A percentile compares a stretch with the other conserved stretches of the same genome.
These are phyloP conservation scores for Solanum virginianum DNA, from an alignment of 257 asterid genomes.

Conservation along the genomic window DNA sequence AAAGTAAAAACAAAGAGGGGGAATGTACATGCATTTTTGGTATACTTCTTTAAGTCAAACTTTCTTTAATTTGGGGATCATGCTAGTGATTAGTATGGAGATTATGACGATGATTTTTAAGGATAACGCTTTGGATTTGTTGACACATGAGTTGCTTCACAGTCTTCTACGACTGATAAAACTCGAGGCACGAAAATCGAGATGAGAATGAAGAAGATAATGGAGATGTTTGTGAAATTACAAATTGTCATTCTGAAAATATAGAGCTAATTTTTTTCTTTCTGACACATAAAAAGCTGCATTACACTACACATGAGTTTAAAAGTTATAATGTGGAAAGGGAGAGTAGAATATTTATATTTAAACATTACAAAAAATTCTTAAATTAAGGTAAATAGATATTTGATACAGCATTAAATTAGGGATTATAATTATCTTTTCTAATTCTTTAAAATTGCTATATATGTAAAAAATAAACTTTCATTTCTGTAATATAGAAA, in stretches of 20 bases:
- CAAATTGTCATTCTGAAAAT: neutral
- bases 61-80: neutral
- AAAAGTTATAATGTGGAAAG: too few species aligned
- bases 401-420: too few species aligned
- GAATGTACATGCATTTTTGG: neutral
- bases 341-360: too few species aligned
- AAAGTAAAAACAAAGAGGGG: neutral
- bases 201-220: neutral
- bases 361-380: too few species aligned
- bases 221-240: neutral
- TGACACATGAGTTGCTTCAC: neutral
- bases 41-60: neutral
- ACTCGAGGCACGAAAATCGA: neutral
- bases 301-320: too few species aligned
- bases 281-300: too few species aligned
- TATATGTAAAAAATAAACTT: too few species aligned
- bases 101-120: slow-evolving; percentile 13
- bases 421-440: too few species aligned
- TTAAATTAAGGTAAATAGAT: too few species aligned
- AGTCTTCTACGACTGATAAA: neutral
- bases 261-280: too few species aligned
- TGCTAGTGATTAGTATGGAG: slow-evolving; percentile 8
- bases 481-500: too few species aligned
- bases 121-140: slow-evolving; percentile 2
- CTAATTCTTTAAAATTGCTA: too few species aligned